These are phyloP conservation scores for Mortierella sp. DNA, from an alignment of 371 early-diverging fungal species.

Conservation along the genomic window DNA sequence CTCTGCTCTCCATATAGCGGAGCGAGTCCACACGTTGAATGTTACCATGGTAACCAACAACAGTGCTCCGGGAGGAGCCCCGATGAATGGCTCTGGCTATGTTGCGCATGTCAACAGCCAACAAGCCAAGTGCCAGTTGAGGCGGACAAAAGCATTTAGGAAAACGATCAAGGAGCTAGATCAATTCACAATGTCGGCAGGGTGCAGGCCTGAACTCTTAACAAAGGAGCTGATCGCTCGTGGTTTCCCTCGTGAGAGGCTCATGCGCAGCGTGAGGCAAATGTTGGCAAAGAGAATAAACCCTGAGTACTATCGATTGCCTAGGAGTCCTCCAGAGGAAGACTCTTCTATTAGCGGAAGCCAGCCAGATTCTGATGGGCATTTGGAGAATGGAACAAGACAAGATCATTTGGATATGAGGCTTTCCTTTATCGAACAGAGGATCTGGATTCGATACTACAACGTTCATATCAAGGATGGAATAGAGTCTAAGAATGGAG, in stretches of 20 bases:
- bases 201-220: slow-evolving; percentile 36
- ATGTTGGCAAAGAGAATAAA: slow-evolving; percentile 22
- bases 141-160: slow-evolving; percentile 30
- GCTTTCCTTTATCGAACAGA: slow-evolving; percentile 25
- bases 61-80: not conserved
- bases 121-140: slow-evolving; percentile 32
- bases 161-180: slow-evolving; percentile 34
- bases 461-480: slow-evolving; percentile 46
- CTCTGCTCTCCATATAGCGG: slow-evolving; percentile 50
- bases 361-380: slow-evolving; percentile 5
- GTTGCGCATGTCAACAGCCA: not conserved
- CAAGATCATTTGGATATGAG: slow-evolving; percentile 50
- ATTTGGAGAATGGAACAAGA: slow-evolving; percentile 12
- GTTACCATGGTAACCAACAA: slow-evolving; percentile 17
- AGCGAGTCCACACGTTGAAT: slow-evolving; percentile 45
- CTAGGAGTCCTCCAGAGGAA: slow-evolving; percentile 25
- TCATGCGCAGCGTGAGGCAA: slow-evolving; percentile 31
- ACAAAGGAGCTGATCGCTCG: slow-evolving; percentile 24
- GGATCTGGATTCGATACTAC: slow-evolving; percentile 46
- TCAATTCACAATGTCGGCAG: slow-evolving; percentile 50
- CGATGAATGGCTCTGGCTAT: not conserved
- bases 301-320: slow-evolving; percentile 35
- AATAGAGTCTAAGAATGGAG: slow-evolving; percentile 37
- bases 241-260: slow-evolving; percentile 32
- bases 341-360: not conserved